These are phyloP conservation scores for Cladosporium sp. DNA, from an alignment of 2,329 filamentous ascomycete genomes.

Conservation along the genomic window DNA sequence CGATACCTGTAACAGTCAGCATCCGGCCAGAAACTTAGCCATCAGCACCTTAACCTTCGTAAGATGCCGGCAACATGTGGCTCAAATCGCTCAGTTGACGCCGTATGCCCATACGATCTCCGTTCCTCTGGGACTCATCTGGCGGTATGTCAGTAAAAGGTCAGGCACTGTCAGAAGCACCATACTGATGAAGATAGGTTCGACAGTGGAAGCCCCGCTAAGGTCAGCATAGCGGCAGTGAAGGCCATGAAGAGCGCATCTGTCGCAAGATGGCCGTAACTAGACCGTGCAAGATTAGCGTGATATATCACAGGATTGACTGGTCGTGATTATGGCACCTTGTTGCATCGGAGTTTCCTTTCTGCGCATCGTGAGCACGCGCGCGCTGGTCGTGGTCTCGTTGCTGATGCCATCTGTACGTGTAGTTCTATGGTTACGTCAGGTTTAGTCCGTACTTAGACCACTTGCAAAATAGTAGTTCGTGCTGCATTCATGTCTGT, in stretches of 20 bases:
- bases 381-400: slow-evolving; percentile 18
- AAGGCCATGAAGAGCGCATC: slow-evolving; percentile 18
- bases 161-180: background rate
- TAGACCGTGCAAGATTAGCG: background rate
- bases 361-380: slow-evolving; percentile 19
- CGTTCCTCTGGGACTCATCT: slow-evolving; percentile 20
- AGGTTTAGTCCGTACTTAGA: no score
- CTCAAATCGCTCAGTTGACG: slow-evolving; percentile 11
- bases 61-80: no score
- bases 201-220: slow-evolving; percentile 13
- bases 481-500: no score
- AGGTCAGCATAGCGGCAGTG: slow-evolving; percentile 16
- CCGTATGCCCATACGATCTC: slow-evolving; percentile 18
- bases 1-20: background rate
- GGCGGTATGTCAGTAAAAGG: background rate
- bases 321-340: slow-evolving; percentile 8
- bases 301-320: background rate
- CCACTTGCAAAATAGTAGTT: no score
- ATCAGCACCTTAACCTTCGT: no score
- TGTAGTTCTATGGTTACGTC: no score
- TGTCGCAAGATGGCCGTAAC: slow-evolving; percentile 18
- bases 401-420: background rate
- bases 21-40: no score
- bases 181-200: slow-evolving; percentile 14
- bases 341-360: slow-evolving; percentile 20